Evolutionary conservation across 1,139 yeast species (phyloP), one percentile per base, ranked within the genome.

Genomic region (Yamadazyma conglobata): DNA sequence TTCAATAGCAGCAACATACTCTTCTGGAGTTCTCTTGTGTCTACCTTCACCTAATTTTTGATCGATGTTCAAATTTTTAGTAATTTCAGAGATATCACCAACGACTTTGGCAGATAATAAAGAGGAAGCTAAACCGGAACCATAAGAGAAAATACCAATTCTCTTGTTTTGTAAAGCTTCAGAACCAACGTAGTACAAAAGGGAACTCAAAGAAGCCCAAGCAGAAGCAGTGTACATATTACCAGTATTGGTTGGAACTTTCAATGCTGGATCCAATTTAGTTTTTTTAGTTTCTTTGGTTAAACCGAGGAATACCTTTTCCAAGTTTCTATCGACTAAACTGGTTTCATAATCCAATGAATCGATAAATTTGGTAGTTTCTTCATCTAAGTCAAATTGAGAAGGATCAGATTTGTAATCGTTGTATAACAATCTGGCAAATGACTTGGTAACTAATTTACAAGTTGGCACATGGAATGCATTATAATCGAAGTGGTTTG

Each of bases 401-500:
- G 56, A 65, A 50, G 93, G 79, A 60, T 85, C 71, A 40, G 79
- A 70, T 52, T 70, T 70, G 72, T 73, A 89, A 64, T 91, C 98
- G 58, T 88, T 83, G 74, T 84, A 93, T 48, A 85, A 64, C 58
- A 93, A 66, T 67, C 98, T 82, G 32, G 95, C 98, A 60, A 79
- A 93, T 15, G 95, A 85, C 69, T 93, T 93, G 52, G 81, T 70
- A 40, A 91, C 97, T 55, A 89, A 75, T 70, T 93, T 93, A 68
- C 98, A 89, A 41, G 94, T 93, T 56, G 99, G 99, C 32, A 89
- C 96, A 62, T 93, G 99, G 89, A 91, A 93, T 28, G 91, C 94
- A 51, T 85, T 82, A 72, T 84, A 93, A 64, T 88, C 96, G 56
- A 93, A 93, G 61, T 81, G 77, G 47, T 77, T 71, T 33, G 79